phyloP scores from a whole-genome alignment of 2,329 filamentous ascomycete species.

The Macrophomina phaseolina region DNA sequence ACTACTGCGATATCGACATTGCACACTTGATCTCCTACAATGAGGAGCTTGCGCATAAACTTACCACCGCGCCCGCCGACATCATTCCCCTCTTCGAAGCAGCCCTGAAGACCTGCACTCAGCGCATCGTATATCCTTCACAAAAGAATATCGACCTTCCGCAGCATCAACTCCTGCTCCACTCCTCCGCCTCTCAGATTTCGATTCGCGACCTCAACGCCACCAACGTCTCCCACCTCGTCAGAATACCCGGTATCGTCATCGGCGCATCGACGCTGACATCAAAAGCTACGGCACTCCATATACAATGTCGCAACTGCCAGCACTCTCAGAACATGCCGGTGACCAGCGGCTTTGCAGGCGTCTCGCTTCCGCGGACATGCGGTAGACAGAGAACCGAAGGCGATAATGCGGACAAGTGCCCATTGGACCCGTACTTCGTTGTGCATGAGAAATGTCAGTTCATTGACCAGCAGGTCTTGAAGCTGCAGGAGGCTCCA shows the following conservation, averaged over 20 bases:
- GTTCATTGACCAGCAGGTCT: constrained; percentile 97
- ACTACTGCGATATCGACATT: constrained; percentile 95
- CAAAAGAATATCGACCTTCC: constrained; percentile 72
- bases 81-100: constrained; percentile 93
- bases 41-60: constrained; percentile 88
- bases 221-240: constrained; percentile 89
- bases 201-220: constrained; percentile 95
- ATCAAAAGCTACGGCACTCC: constrained; percentile 87
- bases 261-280: constrained; percentile 97
- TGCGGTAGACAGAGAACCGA: constrained; percentile 70
- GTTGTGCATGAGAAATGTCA: constrained; percentile 91
- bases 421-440: constrained; percentile 93
- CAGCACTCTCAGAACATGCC: constrained; percentile 71
- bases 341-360: constrained; percentile 84
- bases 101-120: constrained; percentile 88
- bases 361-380: constrained; percentile 79
- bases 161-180: constrained; percentile 91
- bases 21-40: constrained; percentile 95
- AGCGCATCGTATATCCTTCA: constrained; percentile 88
- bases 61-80: constrained; percentile 88
- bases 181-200: constrained; percentile 87
- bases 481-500: constrained; percentile 96
- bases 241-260: constrained; percentile 94
- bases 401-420: constrained; percentile 74
- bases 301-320: constrained; percentile 89